A percentile compares a stretch with the other conserved stretches of the same genome.
Conservation (phyloP, 2,329 filamentous ascomycete species). For the Fusarium dlaminii region DNA sequence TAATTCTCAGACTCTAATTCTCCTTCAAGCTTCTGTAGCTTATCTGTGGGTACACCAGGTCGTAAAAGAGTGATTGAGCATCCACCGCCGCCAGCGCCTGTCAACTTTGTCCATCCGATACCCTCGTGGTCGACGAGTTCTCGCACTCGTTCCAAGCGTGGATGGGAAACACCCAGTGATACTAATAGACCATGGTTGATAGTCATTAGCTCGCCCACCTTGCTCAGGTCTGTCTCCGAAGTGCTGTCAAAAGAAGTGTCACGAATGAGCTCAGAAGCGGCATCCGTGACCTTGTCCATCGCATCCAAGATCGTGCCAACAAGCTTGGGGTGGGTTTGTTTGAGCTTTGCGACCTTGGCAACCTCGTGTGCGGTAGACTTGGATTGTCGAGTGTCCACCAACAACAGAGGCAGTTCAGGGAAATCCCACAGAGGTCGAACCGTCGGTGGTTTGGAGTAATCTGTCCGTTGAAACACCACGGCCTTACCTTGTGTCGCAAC, state of each 20-base stretch:
- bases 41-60: conserved; percentile 66
- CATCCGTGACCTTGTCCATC: conserved; percentile 77
- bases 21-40: conserved; percentile 70
- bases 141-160: conserved; percentile 87
- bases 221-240: conserved; percentile 70
- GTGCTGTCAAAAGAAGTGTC: conserved; percentile 74
- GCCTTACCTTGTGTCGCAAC: conserved; percentile 94
- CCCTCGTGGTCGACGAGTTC: conserved; percentile 89
- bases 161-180: conserved; percentile 94
- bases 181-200: conserved; percentile 94
- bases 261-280: conserved; percentile 63
- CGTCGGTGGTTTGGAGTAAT: conserved; percentile 79
- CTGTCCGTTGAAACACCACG: conserved; percentile 84
- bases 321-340: conserved; percentile 76
- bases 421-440: conserved; percentile 86
- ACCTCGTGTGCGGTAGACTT: conserved; percentile 90
- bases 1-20: conserved; percentile 78
- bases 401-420: conserved; percentile 87
- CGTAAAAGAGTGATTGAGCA: conserved; percentile 93
- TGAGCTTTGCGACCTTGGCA: conserved; percentile 81
- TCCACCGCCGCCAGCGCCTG: conserved; percentile 92
- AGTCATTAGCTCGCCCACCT: conserved; percentile 86
- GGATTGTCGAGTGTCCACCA: conserved; percentile 88
- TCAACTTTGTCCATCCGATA: conserved; percentile 97
- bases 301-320: conserved; percentile 84